phyloP scores from a whole-genome alignment of 441 rosid species.

The Populus hybrid region DNA sequence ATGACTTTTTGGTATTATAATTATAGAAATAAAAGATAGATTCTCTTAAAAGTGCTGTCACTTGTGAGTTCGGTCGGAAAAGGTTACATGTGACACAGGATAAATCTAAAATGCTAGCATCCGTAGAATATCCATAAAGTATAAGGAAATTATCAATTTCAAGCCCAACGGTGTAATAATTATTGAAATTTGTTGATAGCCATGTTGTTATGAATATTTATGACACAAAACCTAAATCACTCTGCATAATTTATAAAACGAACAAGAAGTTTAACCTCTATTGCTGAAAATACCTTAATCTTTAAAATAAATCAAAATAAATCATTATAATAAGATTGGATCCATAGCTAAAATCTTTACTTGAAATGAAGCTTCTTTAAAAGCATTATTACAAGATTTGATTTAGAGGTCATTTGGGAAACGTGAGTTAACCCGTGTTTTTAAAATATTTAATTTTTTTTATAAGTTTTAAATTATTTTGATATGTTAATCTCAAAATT shows the following conservation, averaged over 20 bases:
- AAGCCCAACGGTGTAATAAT: too few relatives aligned
- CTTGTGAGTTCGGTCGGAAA: background rate
- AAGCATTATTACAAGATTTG: too few relatives aligned
- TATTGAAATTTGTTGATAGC: background rate
- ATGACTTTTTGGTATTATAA: background rate
- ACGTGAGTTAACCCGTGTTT: fast-evolving
- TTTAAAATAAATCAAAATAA: background rate
- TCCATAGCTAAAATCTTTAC: too few relatives aligned
- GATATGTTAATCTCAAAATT: too few relatives aligned
- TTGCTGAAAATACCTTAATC: background rate
- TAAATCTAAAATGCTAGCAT: background rate
- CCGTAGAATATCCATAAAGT: background rate
- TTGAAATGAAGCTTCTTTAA: too few relatives aligned
- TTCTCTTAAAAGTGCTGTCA: background rate
- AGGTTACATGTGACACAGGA: background rate
- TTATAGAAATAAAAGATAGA: background rate
- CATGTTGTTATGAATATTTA: too few relatives aligned
- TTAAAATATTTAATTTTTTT: too few relatives aligned
- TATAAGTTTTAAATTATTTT: too few relatives aligned
- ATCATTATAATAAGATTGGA: background rate
- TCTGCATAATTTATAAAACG: too few relatives aligned
- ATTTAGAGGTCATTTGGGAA: too few relatives aligned
- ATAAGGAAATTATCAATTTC: background rate
- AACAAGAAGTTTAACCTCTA: too few relatives aligned
- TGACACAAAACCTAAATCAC: too few relatives aligned